These are phyloP conservation scores for Chlamydomonas urium DNA, from an alignment of 139 green algal species.

Conservation along the genomic window DNA sequence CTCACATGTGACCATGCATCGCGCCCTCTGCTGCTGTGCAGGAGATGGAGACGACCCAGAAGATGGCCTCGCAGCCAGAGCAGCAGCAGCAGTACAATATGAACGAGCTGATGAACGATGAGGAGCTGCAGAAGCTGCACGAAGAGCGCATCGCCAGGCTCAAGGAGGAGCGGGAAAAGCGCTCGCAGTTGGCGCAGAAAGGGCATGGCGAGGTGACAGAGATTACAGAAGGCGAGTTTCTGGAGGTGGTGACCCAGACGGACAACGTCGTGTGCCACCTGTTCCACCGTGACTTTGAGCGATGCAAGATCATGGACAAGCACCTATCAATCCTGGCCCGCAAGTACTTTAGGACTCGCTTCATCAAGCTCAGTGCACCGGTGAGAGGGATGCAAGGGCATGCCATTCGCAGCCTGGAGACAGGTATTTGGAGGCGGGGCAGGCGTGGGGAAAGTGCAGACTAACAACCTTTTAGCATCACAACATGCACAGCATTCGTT, in stretches of 20 bases:
- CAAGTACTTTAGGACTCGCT: slow-evolving; percentile 85
- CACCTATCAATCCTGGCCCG: slow-evolving; percentile 68
- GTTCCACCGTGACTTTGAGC: slow-evolving; percentile 93
- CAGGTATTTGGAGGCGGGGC: too few relatives aligned
- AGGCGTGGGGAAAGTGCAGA: too few relatives aligned
- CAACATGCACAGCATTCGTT: too few relatives aligned
- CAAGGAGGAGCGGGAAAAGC: slow-evolving; percentile 77
- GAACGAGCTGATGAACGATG: slow-evolving; percentile 75
- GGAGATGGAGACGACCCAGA: slow-evolving; percentile 43
- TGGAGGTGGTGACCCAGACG: slow-evolving; percentile 84
- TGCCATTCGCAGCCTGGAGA: not conserved
- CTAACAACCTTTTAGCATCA: too few relatives aligned
- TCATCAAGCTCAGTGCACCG: slow-evolving; percentile 85
- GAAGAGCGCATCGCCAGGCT: slow-evolving; percentile 67
- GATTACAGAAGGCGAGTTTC: slow-evolving; percentile 84
- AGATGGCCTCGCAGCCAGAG: slow-evolving; percentile 14
- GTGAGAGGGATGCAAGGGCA: slow-evolving; percentile 51
- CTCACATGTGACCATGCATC: not conserved
- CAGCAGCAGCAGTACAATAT: slow-evolving; percentile 51
- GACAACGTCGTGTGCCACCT: slow-evolving; percentile 84
- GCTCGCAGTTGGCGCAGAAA: slow-evolving; percentile 61
- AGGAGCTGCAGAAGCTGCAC: slow-evolving; percentile 62
- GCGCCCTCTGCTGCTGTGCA: not conserved
- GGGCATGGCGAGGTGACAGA: slow-evolving; percentile 78
- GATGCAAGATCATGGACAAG: slow-evolving; percentile 95